Base-by-base conservation (phyloP, 2,329 filamentous ascomycete species). In the Sporothrix humicola region DNA sequence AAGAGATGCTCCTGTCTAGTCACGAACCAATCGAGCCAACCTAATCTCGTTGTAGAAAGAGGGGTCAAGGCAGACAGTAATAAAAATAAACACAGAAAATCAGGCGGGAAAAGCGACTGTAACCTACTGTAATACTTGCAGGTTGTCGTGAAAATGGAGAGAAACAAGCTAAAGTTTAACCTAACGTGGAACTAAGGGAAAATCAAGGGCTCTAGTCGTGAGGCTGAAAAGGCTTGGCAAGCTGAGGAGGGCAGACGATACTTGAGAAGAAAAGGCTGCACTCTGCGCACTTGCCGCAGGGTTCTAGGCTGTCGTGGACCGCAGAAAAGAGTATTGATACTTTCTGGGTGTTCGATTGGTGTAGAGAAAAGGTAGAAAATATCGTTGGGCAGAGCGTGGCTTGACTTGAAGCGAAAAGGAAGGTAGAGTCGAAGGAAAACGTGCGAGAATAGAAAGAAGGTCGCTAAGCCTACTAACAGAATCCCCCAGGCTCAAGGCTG, bases 171-270 rank as follows among this genome's bases (percentile, higher is more conserved):
- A 58, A 69, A 70, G 17, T 13, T 46, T 23, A 50, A 26, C 23
- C 23, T 26, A 26, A 26, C 23, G 23, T 26, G 23, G 23, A 26
- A 26, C 23, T 3, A 26, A 26, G 23, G 23, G 3, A 26, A 26
- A 26, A 26, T 26, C 23, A 42, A 17, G 8, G 46, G 26, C 52
- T 31, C 52, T 48, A 20, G 17, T 26, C 50, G n/a, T 58, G 68
- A 59, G 50, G 68, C 68, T 70, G 68, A 70, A 70, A 56, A 58
- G 68, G 52, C 68, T 58, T 59, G 68, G 68, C 68, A 52, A n/a
- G 23, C 65, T 68, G 65, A n/a, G 65, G 37, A 65, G 20, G 5
- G 44, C 48, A n/a, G 7, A 8, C 3, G 20, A 15, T n/a, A 31
- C 44, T 7, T 0, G 20, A 50, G 6, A 42, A 37, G 17, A 8